phyloP scores from a whole-genome alignment of 345 rosid species.

The Brassica incana region DNA sequence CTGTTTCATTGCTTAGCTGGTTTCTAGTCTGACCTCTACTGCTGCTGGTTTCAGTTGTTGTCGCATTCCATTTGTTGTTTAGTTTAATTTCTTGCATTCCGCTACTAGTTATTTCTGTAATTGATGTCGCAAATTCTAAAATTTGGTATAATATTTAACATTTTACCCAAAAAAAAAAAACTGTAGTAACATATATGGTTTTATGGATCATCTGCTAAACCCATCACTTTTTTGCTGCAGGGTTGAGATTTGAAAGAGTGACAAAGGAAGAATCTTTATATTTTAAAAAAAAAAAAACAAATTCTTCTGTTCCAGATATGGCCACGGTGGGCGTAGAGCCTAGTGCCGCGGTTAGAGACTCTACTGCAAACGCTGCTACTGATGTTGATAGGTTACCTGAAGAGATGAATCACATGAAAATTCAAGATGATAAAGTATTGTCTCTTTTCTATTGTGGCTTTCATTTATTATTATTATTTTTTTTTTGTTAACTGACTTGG shows the following conservation, averaged over 20 bases:
- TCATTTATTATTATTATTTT: background rate
- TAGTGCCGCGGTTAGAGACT: slow-evolving; percentile 56
- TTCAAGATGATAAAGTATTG: slow-evolving; percentile 79
- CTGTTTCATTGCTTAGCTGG: too few species aligned
- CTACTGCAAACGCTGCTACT: slow-evolving; percentile 43
- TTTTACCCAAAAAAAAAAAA: too few species aligned
- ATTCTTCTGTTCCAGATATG: slow-evolving; percentile 38
- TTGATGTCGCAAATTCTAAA: too few species aligned
- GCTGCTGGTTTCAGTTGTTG: too few species aligned
- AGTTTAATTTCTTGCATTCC: too few species aligned
- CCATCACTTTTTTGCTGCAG: too few species aligned
- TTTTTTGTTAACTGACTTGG: background rate
- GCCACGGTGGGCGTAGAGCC: slow-evolving; percentile 62
- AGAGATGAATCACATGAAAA: slow-evolving; percentile 90
- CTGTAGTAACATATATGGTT: too few species aligned
- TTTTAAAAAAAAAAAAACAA: background rate
- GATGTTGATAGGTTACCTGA: slow-evolving; percentile 7
- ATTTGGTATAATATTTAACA: too few species aligned
- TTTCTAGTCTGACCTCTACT: too few species aligned
- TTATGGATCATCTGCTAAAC: too few species aligned
- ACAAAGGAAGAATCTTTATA: slow-evolving; percentile 11
- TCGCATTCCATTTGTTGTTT: too few species aligned
- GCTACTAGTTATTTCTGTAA: too few species aligned
- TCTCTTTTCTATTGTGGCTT: background rate
- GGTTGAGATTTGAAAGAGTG: slow-evolving; percentile 24